Conservation (phyloP, 208 protist species). For the Trypanosomatidae sp. region DNA sequence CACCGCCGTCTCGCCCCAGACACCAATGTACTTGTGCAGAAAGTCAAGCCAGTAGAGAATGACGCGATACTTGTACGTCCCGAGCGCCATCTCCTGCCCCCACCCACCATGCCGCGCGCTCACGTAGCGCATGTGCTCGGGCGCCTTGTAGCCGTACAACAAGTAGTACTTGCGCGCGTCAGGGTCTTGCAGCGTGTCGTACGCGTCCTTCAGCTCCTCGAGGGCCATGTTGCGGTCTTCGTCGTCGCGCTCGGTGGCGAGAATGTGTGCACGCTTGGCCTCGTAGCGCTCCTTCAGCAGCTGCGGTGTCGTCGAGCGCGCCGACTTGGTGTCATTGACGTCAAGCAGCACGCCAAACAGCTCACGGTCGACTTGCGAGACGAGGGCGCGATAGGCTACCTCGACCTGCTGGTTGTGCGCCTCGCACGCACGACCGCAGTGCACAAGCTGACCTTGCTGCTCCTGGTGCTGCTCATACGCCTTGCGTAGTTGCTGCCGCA, state of each 20-base stretch:
- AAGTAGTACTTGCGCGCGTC: constrained; percentile 84
- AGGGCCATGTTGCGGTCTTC: constrained; percentile 71
- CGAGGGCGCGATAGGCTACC: constrained; percentile 61
- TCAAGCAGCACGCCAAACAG: constrained; percentile 75
- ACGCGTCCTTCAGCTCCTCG: constrained; percentile 75
- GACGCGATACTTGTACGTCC: constrained; percentile 70
- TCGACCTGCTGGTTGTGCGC: constrained; percentile 67
- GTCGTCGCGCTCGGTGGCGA: constrained; percentile 45
- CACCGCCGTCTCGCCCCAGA: constrained; percentile 63
- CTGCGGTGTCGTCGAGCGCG: constrained; percentile 18
- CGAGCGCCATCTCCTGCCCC: constrained; percentile 70
- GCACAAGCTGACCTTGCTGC: constrained; percentile 57
- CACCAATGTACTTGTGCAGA: constrained; percentile 46
- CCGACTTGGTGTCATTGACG: constrained; percentile 55
- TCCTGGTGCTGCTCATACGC: constrained; percentile 52
- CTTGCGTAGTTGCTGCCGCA: constrained; percentile 54
- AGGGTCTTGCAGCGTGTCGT: constrained; percentile 72
- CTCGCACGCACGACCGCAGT: constrained; percentile 61
- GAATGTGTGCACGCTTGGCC: constrained; percentile 42
- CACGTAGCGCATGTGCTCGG: constrained; percentile 70
- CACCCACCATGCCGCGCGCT: constrained; percentile 68
- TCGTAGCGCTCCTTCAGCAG: constrained; percentile 67
- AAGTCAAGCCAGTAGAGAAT: constrained; percentile 78
- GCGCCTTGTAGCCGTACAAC: constrained; percentile 77
- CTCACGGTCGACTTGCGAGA: constrained; percentile 75